These are phyloP conservation scores for Keqinozyma sinolaborantium DNA, from an alignment of 1,139 yeast genomes.

Conservation along the genomic window DNA sequence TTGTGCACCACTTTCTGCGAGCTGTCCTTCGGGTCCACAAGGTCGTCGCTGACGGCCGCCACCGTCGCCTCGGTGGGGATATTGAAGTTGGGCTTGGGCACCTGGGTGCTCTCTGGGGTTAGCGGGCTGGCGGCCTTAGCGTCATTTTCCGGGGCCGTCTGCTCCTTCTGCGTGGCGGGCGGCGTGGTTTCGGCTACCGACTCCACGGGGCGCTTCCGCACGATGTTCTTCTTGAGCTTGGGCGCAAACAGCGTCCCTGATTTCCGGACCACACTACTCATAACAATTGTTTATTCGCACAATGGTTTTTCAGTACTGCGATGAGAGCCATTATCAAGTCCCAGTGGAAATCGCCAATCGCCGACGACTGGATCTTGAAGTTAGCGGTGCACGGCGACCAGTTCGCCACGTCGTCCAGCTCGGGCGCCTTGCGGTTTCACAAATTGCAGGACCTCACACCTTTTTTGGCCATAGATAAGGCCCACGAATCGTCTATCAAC, in stretches of 20 bases:
- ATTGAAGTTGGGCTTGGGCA: conserved; percentile 3
- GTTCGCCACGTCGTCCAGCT: conserved; percentile 7
- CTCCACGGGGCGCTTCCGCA: conserved; percentile 14
- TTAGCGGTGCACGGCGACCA: conserved; percentile 6
- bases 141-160: background rate
- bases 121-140: conserved; percentile 1
- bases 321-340: conserved; percentile 4
- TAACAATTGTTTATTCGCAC: conserved; percentile 9
- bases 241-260: conserved; percentile 38
- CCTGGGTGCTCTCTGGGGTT: conserved; percentile 11
- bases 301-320: background rate
- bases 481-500: conserved; percentile 40
- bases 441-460: conserved; percentile 2
- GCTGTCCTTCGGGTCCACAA: conserved; percentile 29
- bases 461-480: conserved; percentile 12
- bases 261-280: conserved; percentile 51
- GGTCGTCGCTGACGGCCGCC: conserved; percentile 15
- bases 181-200: conserved; percentile 14
- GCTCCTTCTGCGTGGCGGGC: conserved; percentile 8
- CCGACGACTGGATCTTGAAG: conserved; percentile 16
- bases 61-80: conserved; percentile 4
- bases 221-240: conserved; percentile 27
- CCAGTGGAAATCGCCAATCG: conserved; percentile 5
- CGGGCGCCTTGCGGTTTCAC: conserved; percentile 4
- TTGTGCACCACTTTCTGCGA: conserved; percentile 8